Percentiles rank a stretch among this genome's conserved stretches.
Conservation (phyloP, 805 yeast species). For the Lipomyces oligophaga region DNA sequence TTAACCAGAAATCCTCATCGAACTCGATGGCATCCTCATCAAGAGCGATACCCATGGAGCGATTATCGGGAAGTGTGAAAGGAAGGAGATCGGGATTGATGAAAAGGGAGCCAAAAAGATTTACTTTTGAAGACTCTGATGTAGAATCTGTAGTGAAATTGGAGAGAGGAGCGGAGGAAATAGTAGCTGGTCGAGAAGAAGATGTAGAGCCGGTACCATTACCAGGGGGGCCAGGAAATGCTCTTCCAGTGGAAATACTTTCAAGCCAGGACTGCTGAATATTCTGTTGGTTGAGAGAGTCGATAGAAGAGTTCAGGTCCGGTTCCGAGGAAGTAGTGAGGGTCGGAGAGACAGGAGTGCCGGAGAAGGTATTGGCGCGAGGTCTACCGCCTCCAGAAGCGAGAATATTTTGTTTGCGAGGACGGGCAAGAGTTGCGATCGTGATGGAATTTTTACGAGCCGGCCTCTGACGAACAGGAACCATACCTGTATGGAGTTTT, state of each 20-base stretch:
- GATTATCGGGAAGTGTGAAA: conserved; percentile 25
- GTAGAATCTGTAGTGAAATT: not conserved
- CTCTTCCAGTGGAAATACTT: no score
- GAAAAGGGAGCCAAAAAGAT: conserved; percentile 25
- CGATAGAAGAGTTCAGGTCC: no score
- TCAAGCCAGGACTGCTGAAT: conserved; percentile 22
- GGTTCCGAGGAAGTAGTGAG: conserved; percentile 3
- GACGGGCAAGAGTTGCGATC: conserved; percentile 23
- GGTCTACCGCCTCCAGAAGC: conserved; percentile 16
- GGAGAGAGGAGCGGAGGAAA: not conserved
- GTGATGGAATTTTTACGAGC: conserved; percentile 26
- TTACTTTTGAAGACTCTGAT: conserved; percentile 1
- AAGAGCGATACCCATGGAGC: conserved; percentile 13
- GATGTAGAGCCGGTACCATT: conserved; percentile 5
- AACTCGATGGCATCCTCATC: conserved; percentile 23
- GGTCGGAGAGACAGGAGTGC: conserved; percentile 4
- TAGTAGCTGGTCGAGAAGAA: not conserved
- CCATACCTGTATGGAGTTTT: conserved; percentile 57
- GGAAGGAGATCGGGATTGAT: conserved; percentile 27
- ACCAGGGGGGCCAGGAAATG: no score
- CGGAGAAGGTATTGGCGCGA: conserved; percentile 25
- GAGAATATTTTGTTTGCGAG: conserved; percentile 4
- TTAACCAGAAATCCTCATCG: conserved; percentile 25
- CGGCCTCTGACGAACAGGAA: conserved; percentile 18
- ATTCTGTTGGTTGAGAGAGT: not conserved